phyloP scores from a whole-genome alignment of 2,329 filamentous ascomycete genomes.

The Zymoseptoria brevis region DNA sequence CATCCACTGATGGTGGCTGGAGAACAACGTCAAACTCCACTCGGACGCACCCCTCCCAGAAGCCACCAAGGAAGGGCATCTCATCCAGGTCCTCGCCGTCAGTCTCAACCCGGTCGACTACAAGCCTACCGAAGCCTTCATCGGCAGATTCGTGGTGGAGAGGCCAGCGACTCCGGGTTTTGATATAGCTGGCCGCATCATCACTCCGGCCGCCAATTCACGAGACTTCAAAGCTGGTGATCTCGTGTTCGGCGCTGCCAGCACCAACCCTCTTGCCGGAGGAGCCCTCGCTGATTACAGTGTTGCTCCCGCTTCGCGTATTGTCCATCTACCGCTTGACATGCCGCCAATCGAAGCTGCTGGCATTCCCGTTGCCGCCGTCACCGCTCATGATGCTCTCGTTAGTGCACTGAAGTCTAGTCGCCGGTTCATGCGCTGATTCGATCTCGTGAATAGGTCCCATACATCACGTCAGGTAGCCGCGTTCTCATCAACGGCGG shows the following conservation, averaged over 20 bases:
- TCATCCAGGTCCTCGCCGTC: slow-evolving; percentile 38
- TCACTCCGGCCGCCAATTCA: slow-evolving; percentile 7
- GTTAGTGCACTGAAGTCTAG: not conserved
- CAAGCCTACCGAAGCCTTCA: slow-evolving; percentile 38
- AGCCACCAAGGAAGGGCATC: slow-evolving; percentile 4
- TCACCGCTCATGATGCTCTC: slow-evolving; percentile 35
- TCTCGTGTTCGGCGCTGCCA: slow-evolving; percentile 31
- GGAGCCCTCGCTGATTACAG: slow-evolving; percentile 34
- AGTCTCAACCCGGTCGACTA: slow-evolving; percentile 44
- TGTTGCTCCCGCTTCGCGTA: slow-evolving; percentile 13
- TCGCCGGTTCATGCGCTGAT: too few species aligned
- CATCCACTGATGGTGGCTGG: not conserved
- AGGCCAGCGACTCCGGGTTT: slow-evolving; percentile 41
- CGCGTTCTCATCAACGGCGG: slow-evolving; percentile 59
- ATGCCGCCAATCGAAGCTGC: slow-evolving; percentile 32
- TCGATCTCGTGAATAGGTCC: slow-evolving; percentile 22
- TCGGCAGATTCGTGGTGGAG: slow-evolving; percentile 30
- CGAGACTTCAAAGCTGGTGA: slow-evolving; percentile 35
- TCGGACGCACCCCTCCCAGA: not conserved
- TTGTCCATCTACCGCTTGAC: slow-evolving; percentile 29
- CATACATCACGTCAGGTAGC: slow-evolving; percentile 28
- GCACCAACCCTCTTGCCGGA: slow-evolving; percentile 4
- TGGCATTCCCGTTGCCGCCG: slow-evolving; percentile 30
- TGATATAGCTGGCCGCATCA: slow-evolving; percentile 42
- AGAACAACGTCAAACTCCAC: not conserved